Evolutionary conservation across 768 basidiomycete species (phyloP).

Genomic region (Lactifluus subvellereus): DNA sequence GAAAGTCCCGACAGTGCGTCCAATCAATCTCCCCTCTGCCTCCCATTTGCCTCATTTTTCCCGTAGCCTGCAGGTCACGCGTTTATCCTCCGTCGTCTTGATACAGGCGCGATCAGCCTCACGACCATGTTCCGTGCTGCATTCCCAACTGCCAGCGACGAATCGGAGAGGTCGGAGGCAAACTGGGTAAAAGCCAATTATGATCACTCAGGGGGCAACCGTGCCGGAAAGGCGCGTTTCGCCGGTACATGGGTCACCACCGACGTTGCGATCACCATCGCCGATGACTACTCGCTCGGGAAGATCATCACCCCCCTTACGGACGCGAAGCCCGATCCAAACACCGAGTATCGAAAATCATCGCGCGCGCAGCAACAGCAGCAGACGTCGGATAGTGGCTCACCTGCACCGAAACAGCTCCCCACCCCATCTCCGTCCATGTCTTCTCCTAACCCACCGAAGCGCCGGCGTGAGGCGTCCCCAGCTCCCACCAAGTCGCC

Average conservation of each 20-base stretch:
- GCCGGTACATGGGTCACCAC: slow-evolving; percentile 86
- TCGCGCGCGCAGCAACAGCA: slow-evolving; percentile 36
- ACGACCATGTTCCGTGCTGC: slow-evolving; percentile 97
- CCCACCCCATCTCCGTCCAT: slow-evolving; percentile 35
- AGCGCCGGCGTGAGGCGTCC: slow-evolving; percentile 56
- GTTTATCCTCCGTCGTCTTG: slow-evolving; percentile 89
- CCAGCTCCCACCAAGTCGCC: slow-evolving; percentile 47
- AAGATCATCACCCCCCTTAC: slow-evolving; percentile 60
- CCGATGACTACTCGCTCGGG: slow-evolving; percentile 57
- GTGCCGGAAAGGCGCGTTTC: slow-evolving; percentile 55
- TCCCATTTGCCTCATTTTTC: slow-evolving; percentile 25
- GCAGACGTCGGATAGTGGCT: slow-evolving; percentile 25
- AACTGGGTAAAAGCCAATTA: slow-evolving; percentile 77
- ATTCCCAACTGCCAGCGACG: slow-evolving; percentile 74
- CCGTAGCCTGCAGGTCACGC: slow-evolving; percentile 71
- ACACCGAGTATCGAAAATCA: slow-evolving; percentile 71
- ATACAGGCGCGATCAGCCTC: slow-evolving; percentile 86
- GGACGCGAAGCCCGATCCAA: slow-evolving; percentile 71
- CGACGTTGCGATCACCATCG: slow-evolving; percentile 59
- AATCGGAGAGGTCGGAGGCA: slow-evolving; percentile 72
- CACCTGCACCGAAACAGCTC: slow-evolving; percentile 26
- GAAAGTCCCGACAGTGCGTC: slow-evolving; percentile 72
- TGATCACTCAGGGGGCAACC: slow-evolving; percentile 73
- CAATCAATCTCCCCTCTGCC: slow-evolving; percentile 9
- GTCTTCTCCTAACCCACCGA: slow-evolving; percentile 30